Conservation (phyloP, 2,329 filamentous ascomycete species). For the Hymenoscyphus fructigenus region DNA sequence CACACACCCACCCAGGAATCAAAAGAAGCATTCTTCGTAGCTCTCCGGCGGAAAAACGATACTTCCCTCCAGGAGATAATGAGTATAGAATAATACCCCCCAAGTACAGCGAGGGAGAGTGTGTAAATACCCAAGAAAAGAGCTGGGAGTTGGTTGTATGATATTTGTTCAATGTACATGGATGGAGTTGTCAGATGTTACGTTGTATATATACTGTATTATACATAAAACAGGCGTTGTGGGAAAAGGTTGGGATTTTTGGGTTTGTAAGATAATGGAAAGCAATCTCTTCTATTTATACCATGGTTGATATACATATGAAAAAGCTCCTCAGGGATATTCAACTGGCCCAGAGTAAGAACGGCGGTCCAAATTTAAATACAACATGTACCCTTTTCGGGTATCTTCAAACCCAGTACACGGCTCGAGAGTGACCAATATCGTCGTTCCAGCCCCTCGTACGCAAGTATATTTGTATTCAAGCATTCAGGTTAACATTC, state of each 20-base stretch:
- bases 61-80: conserved; percentile 13
- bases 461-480: not conserved
- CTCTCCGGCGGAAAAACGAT: conserved; percentile 64
- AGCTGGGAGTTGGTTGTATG: no score
- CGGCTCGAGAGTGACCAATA: no score
- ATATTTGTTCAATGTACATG: not conserved
- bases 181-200: no score
- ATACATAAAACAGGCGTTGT: not conserved
- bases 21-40: conserved; percentile 85
- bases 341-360: no score
- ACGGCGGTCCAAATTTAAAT: no score
- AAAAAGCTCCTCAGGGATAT: not conserved
- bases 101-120: no score
- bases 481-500: not conserved
- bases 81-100: not conserved
- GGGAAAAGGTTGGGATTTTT: not conserved
- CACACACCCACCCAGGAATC: conserved; percentile 60
- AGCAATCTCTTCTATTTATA: not conserved
- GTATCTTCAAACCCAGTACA: no score
- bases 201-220: not conserved
- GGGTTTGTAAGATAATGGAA: not conserved
- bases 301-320: not conserved
- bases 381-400: no score
- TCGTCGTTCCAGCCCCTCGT: no score
- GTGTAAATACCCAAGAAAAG: not conserved